These are phyloP conservation scores for Calamus simplicifolius DNA, from an alignment of 176 grass and related monocot genomes.

Conservation along the genomic window DNA sequence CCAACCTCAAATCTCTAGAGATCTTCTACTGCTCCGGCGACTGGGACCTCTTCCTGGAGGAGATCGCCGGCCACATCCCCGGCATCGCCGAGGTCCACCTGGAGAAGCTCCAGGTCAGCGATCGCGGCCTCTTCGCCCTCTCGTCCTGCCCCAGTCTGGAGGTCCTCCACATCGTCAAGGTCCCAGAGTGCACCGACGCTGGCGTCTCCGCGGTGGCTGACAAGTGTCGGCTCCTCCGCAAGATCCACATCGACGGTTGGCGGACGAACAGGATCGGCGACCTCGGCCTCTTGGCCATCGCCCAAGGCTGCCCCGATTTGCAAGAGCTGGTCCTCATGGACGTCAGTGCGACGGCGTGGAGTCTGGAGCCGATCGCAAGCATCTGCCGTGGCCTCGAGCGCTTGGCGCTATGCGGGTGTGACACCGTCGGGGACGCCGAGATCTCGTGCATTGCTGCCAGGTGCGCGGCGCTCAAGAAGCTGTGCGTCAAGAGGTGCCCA, in stretches of 20 bases:
- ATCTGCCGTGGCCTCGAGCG: neutral
- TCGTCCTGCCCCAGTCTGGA: neutral
- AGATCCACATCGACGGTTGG: constrained; percentile 6
- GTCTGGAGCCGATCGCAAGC: neutral
- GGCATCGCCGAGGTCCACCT: constrained; percentile 1
- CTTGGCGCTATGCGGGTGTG: neutral
- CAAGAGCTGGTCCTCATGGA: constrained; percentile 3
- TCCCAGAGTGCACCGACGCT: constrained; percentile 1
- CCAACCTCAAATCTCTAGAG: constrained; percentile 4
- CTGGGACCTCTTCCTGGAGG: neutral
- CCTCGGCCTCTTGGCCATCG: neutral
- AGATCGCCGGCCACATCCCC: neutral
- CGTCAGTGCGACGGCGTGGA: neutral
- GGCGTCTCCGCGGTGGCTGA: neutral
- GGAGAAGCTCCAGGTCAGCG: constrained; percentile 9
- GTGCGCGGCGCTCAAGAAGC: constrained; percentile 5
- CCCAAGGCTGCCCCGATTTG: neutral
- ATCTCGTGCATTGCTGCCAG: neutral
- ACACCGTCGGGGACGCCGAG: constrained; percentile 5
- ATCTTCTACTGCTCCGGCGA: neutral
- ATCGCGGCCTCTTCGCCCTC: constrained; percentile 1
- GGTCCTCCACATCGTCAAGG: constrained; percentile 3
- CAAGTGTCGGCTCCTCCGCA: constrained; percentile 1
- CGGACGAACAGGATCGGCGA: constrained; percentile 6
- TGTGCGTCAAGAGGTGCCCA: neutral